Evolutionary conservation across 164 flowering plant species (phyloP).

Genomic region (Tetracentron sinense): DNA sequence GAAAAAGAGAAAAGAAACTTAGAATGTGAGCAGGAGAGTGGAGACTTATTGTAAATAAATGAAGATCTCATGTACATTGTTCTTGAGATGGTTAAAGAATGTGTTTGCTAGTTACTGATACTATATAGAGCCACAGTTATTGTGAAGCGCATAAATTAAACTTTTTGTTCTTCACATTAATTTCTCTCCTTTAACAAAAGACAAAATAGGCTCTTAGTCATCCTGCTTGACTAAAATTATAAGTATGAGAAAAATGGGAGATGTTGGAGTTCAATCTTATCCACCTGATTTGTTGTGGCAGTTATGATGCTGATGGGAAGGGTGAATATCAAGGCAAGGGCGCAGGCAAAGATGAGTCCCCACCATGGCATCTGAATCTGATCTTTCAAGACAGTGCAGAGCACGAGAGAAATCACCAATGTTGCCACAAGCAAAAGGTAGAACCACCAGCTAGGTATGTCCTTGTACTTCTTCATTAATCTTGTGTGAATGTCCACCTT

Average conservation of each 20-base stretch:
- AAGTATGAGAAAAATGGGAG: conserved; percentile 1
- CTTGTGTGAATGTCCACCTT: conserved; percentile 70
- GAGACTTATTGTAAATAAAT: no score
- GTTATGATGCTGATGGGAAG: conserved; percentile 80
- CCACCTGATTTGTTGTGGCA: conserved; percentile 87
- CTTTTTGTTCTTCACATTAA: no score
- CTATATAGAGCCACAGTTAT: no score
- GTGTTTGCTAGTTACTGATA: no score
- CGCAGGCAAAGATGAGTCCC: conserved; percentile 69
- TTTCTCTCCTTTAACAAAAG: no score
- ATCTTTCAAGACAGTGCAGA: conserved; percentile 57
- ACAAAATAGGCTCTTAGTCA: no score
- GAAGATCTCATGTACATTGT: no score
- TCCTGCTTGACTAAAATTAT: no score
- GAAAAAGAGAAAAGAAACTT: background rate
- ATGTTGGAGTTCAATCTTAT: background rate
- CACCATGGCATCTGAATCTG: conserved; percentile 88
- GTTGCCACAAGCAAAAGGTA: conserved; percentile 35
- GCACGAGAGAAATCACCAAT: conserved; percentile 39
- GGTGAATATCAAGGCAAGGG: conserved; percentile 56
- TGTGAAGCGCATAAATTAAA: no score
- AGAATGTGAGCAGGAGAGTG: background rate
- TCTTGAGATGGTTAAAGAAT: no score
- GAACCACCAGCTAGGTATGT: conserved; percentile 80
- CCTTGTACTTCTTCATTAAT: conserved; percentile 63